Conservation (phyloP, 2,329 filamentous ascomycete species). For the Alternaria tenuissima region DNA sequence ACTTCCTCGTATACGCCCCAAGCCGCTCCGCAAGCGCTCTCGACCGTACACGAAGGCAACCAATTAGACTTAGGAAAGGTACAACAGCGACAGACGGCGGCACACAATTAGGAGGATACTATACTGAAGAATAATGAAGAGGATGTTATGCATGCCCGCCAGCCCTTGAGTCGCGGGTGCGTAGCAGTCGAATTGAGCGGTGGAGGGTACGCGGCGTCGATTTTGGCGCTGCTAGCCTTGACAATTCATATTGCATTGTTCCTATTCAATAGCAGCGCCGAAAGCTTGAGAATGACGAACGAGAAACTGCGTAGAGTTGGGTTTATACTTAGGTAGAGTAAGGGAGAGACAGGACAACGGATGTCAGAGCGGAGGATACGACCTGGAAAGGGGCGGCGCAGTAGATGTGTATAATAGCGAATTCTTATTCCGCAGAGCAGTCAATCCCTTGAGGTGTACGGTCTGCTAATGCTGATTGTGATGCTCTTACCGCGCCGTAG, state of each 20-base stretch:
- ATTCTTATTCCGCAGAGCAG: background rate
- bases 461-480: background rate
- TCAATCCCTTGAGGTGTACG: background rate
- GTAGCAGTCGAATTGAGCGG: background rate
- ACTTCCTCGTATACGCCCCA: background rate
- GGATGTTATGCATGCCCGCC: background rate
- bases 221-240: background rate
- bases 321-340: background rate
- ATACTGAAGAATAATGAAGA: background rate
- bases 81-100: background rate
- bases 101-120: background rate
- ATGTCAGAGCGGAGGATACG: background rate
- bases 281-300: background rate
- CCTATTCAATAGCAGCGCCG: no score
- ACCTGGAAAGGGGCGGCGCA: background rate
- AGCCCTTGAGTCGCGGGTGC: background rate
- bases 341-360: background rate
- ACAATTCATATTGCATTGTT: background rate
- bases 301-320: background rate
- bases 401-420: background rate
- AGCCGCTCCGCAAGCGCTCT: conserved; percentile 1
- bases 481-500: background rate
- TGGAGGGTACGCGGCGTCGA: background rate
- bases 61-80: background rate
- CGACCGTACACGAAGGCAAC: background rate